These are phyloP conservation scores for Magnusiomyces ingens DNA, from an alignment of 1,139 yeast species.

Conservation along the genomic window DNA sequence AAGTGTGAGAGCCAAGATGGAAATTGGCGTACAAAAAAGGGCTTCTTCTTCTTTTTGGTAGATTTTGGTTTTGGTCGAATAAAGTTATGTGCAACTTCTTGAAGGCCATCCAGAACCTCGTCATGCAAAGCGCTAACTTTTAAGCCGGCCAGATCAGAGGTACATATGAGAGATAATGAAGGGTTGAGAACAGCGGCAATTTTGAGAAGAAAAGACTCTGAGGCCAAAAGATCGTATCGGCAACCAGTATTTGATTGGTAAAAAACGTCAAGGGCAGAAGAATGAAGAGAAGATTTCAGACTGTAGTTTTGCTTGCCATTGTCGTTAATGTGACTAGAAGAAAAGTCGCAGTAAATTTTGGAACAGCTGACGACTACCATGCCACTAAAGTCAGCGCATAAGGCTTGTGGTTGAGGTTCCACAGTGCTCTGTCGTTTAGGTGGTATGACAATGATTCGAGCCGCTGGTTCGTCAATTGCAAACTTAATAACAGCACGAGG, in stretches of 20 bases:
- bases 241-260: conserved; percentile 27
- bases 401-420: conserved; percentile 3
- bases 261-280: conserved; percentile 29
- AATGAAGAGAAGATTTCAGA: conserved; percentile 24
- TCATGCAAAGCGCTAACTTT: conserved; percentile 25
- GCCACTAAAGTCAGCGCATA: conserved; percentile 15
- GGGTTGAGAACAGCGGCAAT: conserved; percentile 28
- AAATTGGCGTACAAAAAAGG: conserved; percentile 23
- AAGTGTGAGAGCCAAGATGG: conserved; percentile 32
- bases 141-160: conserved; percentile 25
- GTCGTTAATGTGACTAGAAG: conserved; percentile 26
- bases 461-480: conserved; percentile 36
- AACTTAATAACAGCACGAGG: conserved; percentile 33
- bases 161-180: conserved; percentile 21
- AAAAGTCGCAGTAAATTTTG: conserved; percentile 29
- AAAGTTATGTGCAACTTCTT: conserved; percentile 21
- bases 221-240: conserved; percentile 28
- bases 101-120: conserved; percentile 26
- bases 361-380: conserved; percentile 30
- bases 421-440: conserved; percentile 8
- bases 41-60: conserved; percentile 3
- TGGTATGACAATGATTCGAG: conserved; percentile 28
- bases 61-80: neutral
- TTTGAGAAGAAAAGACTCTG: conserved; percentile 27
- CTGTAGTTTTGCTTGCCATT: conserved; percentile 24